phyloP scores from a whole-genome alignment of 2,329 filamentous ascomycete species.

The Clarireedia hainanense region DNA sequence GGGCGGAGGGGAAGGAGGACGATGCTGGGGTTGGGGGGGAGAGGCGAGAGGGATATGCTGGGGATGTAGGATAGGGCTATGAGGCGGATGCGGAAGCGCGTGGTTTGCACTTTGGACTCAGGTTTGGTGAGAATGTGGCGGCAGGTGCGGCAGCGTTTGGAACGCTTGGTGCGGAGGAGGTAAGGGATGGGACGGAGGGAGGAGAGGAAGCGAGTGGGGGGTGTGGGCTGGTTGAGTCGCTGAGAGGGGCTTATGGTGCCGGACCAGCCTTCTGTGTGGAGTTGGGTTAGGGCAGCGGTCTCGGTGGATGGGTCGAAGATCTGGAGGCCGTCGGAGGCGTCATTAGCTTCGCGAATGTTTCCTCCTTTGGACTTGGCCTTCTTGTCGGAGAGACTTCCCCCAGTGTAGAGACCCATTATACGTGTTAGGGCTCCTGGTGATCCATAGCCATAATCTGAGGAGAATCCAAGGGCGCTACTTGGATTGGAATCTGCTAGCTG shows the following conservation, averaged over 20 bases:
- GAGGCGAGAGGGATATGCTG: constrained; percentile 63
- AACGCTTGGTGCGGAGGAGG: constrained; percentile 81
- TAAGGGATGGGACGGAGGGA: constrained; percentile 76
- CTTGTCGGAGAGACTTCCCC: constrained; percentile 52
- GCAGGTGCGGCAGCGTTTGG: constrained; percentile 86
- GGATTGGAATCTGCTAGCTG: constrained; percentile 60
- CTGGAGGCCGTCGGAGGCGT: constrained; percentile 63
- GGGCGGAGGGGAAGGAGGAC: constrained; percentile 37
- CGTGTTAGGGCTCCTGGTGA: constrained; percentile 78
- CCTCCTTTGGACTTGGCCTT: constrained; percentile 59
- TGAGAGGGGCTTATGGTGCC: constrained; percentile 50
- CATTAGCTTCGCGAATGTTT: constrained; percentile 73
- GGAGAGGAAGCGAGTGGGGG: constrained; percentile 53
- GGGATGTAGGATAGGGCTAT: constrained; percentile 87
- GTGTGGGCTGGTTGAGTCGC: constrained; percentile 40
- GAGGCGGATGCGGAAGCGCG: constrained; percentile 85
- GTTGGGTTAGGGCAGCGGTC: constrained; percentile 46
- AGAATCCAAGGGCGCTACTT: constrained; percentile 47
- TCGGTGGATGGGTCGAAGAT: constrained; percentile 40
- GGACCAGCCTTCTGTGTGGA: constrained; percentile 55
- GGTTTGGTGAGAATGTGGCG: constrained; percentile 94
- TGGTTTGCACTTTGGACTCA: constrained; percentile 81
- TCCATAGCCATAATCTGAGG: constrained; percentile 47
- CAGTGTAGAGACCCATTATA: constrained; percentile 86
- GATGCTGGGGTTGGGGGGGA: constrained; percentile 32